Evolutionary conservation across 306 rosid genomes (phyloP).

Genomic region (Quercus mongolica): DNA sequence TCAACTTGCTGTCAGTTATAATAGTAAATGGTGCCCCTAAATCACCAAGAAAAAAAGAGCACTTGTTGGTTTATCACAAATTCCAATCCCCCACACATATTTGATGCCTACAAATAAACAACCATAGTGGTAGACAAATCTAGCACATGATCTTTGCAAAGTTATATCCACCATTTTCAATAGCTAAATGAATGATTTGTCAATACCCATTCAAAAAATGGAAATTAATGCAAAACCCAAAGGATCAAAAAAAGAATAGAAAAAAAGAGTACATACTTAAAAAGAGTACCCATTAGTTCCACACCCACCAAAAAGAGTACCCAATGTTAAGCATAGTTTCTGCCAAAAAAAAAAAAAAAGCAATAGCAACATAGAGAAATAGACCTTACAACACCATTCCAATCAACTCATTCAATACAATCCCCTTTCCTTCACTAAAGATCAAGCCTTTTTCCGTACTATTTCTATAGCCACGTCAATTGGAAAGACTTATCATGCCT

Average conservation of each 20-base stretch:
- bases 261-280: neutral
- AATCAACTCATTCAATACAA: no score
- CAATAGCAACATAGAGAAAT: neutral
- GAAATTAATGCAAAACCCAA: neutral
- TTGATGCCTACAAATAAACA: neutral
- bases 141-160: neutral
- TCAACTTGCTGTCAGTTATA: neutral
- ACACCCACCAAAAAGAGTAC: neutral
- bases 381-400: no score
- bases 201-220: neutral
- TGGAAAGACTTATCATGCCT: no score
- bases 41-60: neutral
- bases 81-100: neutral
- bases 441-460: no score
- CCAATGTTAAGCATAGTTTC: neutral
- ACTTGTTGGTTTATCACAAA: neutral
- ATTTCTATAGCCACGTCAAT: no score
- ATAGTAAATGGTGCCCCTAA: neutral
- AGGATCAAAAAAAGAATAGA: no score
- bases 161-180: neutral
- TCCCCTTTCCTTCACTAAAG: no score
- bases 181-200: conserved; percentile 20
- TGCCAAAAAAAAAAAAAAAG: neutral
- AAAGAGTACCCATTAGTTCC: neutral
- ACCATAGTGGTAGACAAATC: conserved; percentile 12